phyloP scores from a whole-genome alignment of 352 stramenopile species.

The Pythium graminicola region DNA sequence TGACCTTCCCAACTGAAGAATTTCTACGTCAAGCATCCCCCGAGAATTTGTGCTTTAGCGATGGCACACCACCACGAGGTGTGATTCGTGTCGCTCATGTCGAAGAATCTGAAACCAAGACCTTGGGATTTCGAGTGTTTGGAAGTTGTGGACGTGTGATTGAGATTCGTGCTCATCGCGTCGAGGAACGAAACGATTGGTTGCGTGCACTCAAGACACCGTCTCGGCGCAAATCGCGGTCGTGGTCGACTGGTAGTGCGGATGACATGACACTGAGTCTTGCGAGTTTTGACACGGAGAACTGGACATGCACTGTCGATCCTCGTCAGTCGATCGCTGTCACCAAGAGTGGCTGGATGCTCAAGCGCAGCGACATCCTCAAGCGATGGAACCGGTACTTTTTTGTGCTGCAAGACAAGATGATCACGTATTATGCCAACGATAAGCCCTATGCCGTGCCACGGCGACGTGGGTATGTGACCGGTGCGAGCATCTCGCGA shows the following conservation, averaged over 20 bases:
- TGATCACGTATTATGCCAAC: slow-evolving; percentile 67
- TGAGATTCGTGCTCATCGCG: slow-evolving; percentile 58
- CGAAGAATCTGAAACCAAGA: slow-evolving; percentile 46
- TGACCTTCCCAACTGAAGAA: slow-evolving; percentile 62
- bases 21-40: slow-evolving; percentile 52
- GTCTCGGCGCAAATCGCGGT: slow-evolving; percentile 48
- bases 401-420: slow-evolving; percentile 64
- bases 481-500: slow-evolving; percentile 26
- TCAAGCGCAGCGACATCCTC: slow-evolving; percentile 53
- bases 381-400: slow-evolving; percentile 64
- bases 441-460: slow-evolving; percentile 75
- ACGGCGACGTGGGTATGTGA: slow-evolving; percentile 51
- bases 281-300: slow-evolving; percentile 49
- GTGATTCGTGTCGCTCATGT: slow-evolving; percentile 69
- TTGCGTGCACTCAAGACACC: slow-evolving; percentile 56
- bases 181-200: slow-evolving; percentile 63
- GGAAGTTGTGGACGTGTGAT: slow-evolving; percentile 60
- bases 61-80: slow-evolving; percentile 47
- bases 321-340: slow-evolving; percentile 49
- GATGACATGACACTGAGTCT: slow-evolving; percentile 51
- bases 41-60: slow-evolving; percentile 40
- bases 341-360: slow-evolving; percentile 57
- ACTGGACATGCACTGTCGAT: slow-evolving; percentile 40
- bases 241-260: slow-evolving; percentile 45
- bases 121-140: slow-evolving; percentile 62